A percentile compares a stretch with the other conserved stretches of the same genome.
phyloP scores from a whole-genome alignment of 805 yeast species.

The Wickerhamiella nectarea region DNA sequence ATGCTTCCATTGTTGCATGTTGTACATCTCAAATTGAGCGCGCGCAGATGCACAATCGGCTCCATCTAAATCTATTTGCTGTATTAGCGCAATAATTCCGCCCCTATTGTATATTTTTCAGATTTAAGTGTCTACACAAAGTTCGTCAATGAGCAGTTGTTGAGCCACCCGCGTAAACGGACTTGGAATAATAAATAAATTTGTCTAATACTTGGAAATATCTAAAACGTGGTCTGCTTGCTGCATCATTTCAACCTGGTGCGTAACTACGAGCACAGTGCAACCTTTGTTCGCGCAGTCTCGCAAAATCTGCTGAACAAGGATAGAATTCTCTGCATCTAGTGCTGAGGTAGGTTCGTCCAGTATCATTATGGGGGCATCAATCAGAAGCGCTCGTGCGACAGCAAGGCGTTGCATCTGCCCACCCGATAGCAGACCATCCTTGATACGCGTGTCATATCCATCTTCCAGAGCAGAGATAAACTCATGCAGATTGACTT shows the following conservation, averaged over 20 bases:
- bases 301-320: conserved; percentile 38
- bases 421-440: conserved; percentile 63
- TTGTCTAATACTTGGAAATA: background rate
- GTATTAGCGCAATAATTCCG: too few species aligned
- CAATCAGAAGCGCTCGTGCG: conserved; percentile 63
- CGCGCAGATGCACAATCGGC: background rate
- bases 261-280: conserved; percentile 55
- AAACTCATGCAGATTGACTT: conserved; percentile 44
- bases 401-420: conserved; percentile 77
- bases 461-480: conserved; percentile 38
- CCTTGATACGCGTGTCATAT: conserved; percentile 42
- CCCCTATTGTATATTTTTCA: too few species aligned
- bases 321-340: conserved; percentile 46
- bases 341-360: conserved; percentile 89
- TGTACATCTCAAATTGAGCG: too few species aligned
- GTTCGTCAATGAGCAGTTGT: too few species aligned
- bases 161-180: too few species aligned
- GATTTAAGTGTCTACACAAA: too few species aligned
- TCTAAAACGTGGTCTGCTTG: background rate
- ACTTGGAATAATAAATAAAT: too few species aligned
- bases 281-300: conserved; percentile 29
- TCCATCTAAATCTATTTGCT: background rate
- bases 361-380: conserved; percentile 49
- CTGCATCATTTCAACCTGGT: conserved; percentile 51
- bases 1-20: background rate